Evolutionary conservation across 371 early-diverging fungal species (phyloP).

Genomic region (Mortierella sp.): DNA sequence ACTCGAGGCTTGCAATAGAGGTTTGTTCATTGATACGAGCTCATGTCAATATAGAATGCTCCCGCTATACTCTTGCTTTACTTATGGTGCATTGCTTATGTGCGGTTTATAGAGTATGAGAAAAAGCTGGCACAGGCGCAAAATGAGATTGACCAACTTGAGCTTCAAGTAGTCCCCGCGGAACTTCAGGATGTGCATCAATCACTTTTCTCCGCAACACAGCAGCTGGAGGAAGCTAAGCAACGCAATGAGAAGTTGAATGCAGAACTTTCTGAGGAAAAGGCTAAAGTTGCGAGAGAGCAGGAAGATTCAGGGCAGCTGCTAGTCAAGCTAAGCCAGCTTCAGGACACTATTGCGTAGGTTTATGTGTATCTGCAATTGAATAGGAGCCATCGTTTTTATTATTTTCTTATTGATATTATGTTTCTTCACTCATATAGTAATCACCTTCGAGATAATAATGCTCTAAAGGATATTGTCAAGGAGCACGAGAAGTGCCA

Average conservation of each 20-base stretch:
- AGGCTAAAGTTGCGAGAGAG: conserved; percentile 30
- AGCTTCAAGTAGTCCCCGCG: conserved; percentile 39
- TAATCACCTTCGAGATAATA: conserved; percentile 44
- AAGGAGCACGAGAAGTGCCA: conserved; percentile 42
- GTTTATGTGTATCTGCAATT: background rate
- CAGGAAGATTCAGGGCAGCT: conserved; percentile 49
- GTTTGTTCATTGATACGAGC: background rate
- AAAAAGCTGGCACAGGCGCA: conserved; percentile 34
- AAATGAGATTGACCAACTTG: conserved; percentile 46
- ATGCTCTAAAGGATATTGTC: conserved; percentile 28
- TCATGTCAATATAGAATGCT: background rate
- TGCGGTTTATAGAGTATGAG: conserved; percentile 21
- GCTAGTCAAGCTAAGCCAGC: conserved; percentile 43
- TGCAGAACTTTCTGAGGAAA: conserved; percentile 33
- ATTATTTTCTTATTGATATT: background rate
- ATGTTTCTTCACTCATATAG: conserved; percentile 7
- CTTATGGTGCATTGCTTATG: background rate
- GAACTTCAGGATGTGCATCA: conserved; percentile 54
- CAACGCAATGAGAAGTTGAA: conserved; percentile 7
- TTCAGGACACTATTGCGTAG: conserved; percentile 51
- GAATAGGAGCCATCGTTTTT: background rate
- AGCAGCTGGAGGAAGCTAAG: conserved; percentile 38
- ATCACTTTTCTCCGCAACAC: conserved; percentile 37
- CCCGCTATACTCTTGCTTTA: background rate
- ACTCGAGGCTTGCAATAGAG: conserved; percentile 21